Evolutionary conservation across 164 flowering plant species (phyloP).

Genomic region (Annona squamosa): DNA sequence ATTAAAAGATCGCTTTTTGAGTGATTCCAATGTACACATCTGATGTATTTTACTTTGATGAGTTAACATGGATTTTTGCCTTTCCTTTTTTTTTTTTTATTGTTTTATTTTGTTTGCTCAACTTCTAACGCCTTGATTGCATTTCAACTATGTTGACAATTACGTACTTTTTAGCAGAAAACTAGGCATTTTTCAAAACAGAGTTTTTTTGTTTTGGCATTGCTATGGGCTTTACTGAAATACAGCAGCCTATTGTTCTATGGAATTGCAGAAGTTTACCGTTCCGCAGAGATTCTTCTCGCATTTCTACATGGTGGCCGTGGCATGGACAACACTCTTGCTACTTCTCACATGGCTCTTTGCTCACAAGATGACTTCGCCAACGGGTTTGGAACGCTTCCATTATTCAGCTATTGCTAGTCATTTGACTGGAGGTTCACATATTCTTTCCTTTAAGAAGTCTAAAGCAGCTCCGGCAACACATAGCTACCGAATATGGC

Average conservation of each 20-base stretch:
- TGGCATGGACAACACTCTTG: constrained; percentile 68
- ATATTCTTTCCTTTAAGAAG: constrained; percentile 36
- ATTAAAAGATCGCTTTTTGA: neutral
- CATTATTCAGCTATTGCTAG: constrained; percentile 42
- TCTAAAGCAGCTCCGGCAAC: constrained; percentile 22
- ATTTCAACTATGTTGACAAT: no score
- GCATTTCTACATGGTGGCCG: constrained; percentile 71
- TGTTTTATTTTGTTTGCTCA: no score
- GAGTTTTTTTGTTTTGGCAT: neutral
- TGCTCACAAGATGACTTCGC: constrained; percentile 37
- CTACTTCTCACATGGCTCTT: constrained; percentile 57
- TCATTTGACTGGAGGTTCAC: constrained; percentile 64
- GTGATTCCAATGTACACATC: neutral
- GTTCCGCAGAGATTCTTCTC: constrained; percentile 80
- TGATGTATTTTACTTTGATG: no score
- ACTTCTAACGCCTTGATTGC: no score
- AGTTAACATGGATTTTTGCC: no score
- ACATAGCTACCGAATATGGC: constrained; percentile 43
- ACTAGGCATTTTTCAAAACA: neutral
- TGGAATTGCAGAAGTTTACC: constrained; percentile 52
- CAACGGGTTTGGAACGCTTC: constrained; percentile 33
- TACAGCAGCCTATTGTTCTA: constrained; percentile 9
- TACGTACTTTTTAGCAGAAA: neutral
- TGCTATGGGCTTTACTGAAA: neutral
- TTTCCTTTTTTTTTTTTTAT: no score